These are phyloP conservation scores for Huntiella bhutanensis DNA, from an alignment of 2,329 filamentous ascomycete genomes.

Conservation along the genomic window DNA sequence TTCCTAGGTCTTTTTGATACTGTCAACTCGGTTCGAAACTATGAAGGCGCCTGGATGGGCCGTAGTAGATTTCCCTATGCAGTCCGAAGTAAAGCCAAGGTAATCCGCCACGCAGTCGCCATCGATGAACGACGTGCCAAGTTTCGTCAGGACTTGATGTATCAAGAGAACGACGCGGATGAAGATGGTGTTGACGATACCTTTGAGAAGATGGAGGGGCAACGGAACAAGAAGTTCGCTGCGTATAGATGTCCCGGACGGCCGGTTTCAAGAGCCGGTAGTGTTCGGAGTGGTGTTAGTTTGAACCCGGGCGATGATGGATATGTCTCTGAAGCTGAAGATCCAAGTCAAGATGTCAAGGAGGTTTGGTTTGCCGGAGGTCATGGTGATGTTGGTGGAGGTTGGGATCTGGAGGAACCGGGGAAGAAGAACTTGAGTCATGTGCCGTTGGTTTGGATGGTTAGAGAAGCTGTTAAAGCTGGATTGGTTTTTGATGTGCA, in stretches of 20 bases:
- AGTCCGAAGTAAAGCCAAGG: constrained; percentile 34
- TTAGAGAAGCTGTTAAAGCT: constrained; percentile 37
- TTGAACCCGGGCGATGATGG: constrained; percentile 13
- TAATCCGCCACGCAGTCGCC: constrained; percentile 50
- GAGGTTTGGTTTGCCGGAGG: constrained; percentile 68
- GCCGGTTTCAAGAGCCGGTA: constrained; percentile 15
- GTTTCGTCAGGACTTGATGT: constrained; percentile 52
- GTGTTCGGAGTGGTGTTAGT: not conserved
- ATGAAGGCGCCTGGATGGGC: constrained; percentile 62
- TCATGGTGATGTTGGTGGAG: constrained; percentile 63
- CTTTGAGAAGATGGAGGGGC: not conserved
- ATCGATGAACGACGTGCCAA: constrained; percentile 55
- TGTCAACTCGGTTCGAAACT: constrained; percentile 60
- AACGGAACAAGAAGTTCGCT: constrained; percentile 8
- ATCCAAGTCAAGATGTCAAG: constrained; percentile 47
- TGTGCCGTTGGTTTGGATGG: constrained; percentile 52
- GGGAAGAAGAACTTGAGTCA: constrained; percentile 46
- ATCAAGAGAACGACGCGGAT: constrained; percentile 21
- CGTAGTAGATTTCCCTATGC: constrained; percentile 59
- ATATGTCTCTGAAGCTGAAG: constrained; percentile 27
- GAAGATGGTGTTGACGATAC: constrained; percentile 11
- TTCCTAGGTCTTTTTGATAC: constrained; percentile 71
- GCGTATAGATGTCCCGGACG: constrained; percentile 18
- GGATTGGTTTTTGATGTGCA: constrained; percentile 51
- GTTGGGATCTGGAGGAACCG: constrained; percentile 38